Base-by-base conservation (phyloP, 2,329 filamentous ascomycete species). In the Parastagonospora avenae region DNA sequence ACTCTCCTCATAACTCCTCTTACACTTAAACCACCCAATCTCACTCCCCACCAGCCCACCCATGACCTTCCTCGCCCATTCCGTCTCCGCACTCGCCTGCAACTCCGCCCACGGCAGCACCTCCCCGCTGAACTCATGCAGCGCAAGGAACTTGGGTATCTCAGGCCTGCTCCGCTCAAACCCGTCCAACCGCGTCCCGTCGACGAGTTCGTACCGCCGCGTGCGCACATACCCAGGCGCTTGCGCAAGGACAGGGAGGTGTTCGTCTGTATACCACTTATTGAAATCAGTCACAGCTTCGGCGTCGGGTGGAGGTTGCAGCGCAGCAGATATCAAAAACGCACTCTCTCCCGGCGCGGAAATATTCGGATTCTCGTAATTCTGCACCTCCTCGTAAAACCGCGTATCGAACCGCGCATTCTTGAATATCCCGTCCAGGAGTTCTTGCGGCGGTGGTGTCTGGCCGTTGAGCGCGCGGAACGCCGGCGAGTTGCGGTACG, bases 371-470 rank as follows among this genome's bases (percentile, higher is more conserved):
- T 37, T 37, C 9, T 41, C 11, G 15, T 35, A 32, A 4, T 27
- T 10, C 8, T 54, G 50, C 11, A 48, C 42, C 19, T 59, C 47
- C 35, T 61, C 53, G 31, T 60, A 69, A 42, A 69, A 71, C 28
- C 66, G 48, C 2, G 60, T 66, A 38, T 68, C 63, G 48, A 70
- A 71, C 35, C 60, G 46, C 16, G 55, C 53, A 32, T 68, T 60
- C 46, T 46, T 58, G 47, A 67, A 71, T 2, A 72, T 41, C 2
- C 32, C 37, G 8, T 63, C 50, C 10, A 68, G 40, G 6, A 70
- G 33, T 14, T 58, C 50, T 15, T 51, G 28, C n/a, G 44, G 41
- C 0, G 67, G 69, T 15, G 52, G 29, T 27, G 51, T 59, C 38
- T 67, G 64, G 9, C 58, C 57, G 46, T 65, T 57, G 14, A 72